phyloP scores from a whole-genome alignment of 495 filamentous ascomycete species.

The Pyrenula massariospora region DNA sequence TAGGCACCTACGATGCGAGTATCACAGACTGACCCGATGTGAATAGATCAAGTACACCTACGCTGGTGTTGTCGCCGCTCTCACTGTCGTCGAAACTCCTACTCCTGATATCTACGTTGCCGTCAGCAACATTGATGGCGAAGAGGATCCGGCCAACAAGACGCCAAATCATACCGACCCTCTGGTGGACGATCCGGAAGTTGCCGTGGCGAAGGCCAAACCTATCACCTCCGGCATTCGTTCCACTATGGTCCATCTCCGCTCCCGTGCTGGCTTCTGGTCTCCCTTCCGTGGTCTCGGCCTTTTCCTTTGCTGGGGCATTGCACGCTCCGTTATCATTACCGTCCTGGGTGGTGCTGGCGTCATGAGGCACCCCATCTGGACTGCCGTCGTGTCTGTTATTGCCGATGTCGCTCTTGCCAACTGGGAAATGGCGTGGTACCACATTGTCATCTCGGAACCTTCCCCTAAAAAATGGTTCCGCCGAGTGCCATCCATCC shows the following conservation, averaged over 20 bases:
- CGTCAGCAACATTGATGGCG: slow-evolving; percentile 8
- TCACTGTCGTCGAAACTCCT: slow-evolving; percentile 51
- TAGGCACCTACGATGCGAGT: not conserved
- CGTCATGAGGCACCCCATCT: slow-evolving; percentile 14
- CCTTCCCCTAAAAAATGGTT: slow-evolving; percentile 38
- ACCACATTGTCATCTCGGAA: slow-evolving; percentile 49
- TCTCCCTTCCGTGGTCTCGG: slow-evolving; percentile 47
- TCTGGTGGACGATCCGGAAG: slow-evolving; percentile 13
- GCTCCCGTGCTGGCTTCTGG: slow-evolving; percentile 36
- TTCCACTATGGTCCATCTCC: slow-evolving; percentile 45
- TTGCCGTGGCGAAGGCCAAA: slow-evolving; percentile 26
- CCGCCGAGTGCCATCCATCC: slow-evolving; percentile 33
- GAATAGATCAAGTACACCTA: slow-evolving; percentile 37
- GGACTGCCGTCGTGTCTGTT: slow-evolving; percentile 24
- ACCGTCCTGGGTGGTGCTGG: slow-evolving; percentile 16
- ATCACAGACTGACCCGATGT: not conserved
- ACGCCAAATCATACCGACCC: slow-evolving; percentile 4
- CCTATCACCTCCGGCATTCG: slow-evolving; percentile 51
- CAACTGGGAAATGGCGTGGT: slow-evolving; percentile 43
- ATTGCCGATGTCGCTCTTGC: slow-evolving; percentile 30
- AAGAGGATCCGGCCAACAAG: slow-evolving; percentile 19
- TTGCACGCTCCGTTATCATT: slow-evolving; percentile 18
- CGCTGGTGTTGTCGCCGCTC: slow-evolving; percentile 41
- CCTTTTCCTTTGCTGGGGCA: slow-evolving; percentile 18
- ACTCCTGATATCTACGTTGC: slow-evolving; percentile 44